Base-by-base conservation (phyloP, 2,329 filamentous ascomycete species). In the Claviceps quebecensis region DNA sequence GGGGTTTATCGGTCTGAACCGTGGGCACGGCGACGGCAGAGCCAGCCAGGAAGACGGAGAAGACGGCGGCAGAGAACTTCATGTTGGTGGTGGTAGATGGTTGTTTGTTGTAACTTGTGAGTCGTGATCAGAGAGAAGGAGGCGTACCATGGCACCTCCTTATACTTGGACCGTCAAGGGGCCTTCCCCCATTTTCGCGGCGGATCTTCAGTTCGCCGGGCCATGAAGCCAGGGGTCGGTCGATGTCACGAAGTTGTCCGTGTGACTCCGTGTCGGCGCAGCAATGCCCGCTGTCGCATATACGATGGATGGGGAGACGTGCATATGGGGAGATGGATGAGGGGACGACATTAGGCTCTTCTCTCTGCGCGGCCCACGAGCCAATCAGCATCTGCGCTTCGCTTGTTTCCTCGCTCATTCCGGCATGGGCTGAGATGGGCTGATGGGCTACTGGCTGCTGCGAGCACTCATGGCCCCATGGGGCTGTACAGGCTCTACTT, bases 51-150 rank as follows among this genome's bases (percentile, higher is more conserved):
- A 59, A 44, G 55, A 61, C 56, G 51, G 59, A 56, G 52, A 57
- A 56, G 45, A 61, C 41, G 54, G 59, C 53, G 51, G 60, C 34
- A 29, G 57, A 58, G 56, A 63, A 52, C 58, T 64, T 62, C 63
- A 65, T 65, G 41, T 45, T 59, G 55, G 40, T 48, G 50, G 16
- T 47, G 19, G 17, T 14, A n/a, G 45, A n/a, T 44, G 19, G 6
- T 16, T 26, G 43, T 26, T 45, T 13, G n/a, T 22, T 23, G 19
- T n/a, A n/a, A n/a, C n/a, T n/a, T n/a, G n/a, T n/a, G 9, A 22
- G 17, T 19, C 17, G 17, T 22, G 40, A 22, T 43, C 17, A n/a
- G n/a, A n/a, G 22, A 7, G 5, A 9, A 14, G 41, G 22, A 9
- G 19, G 19, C 8, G 11, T 9, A 19, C 41, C 14, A 11, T 17